phyloP scores from a whole-genome alignment of 2,329 filamentous ascomycete species.

The Neoascochyta sp. region DNA sequence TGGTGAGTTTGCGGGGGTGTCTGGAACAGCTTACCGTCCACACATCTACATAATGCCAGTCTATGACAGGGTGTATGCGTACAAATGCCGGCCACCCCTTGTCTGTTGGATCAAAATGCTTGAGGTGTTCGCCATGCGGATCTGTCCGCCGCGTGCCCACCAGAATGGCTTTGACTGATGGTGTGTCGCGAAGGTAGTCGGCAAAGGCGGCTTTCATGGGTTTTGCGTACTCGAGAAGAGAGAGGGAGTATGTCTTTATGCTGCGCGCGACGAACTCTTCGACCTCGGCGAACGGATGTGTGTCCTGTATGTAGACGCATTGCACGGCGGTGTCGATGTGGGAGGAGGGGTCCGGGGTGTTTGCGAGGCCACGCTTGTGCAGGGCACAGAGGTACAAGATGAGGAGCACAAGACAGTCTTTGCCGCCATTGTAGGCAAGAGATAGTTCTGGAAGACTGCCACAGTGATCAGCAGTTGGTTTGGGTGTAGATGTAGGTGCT shows the following conservation, averaged over 20 bases:
- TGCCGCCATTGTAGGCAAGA: slow-evolving; percentile 94
- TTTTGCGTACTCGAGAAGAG: slow-evolving; percentile 68
- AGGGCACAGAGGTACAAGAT: slow-evolving; percentile 74
- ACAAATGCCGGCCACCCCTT: slow-evolving; percentile 87
- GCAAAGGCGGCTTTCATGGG: slow-evolving; percentile 80
- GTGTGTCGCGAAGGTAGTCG: slow-evolving; percentile 65
- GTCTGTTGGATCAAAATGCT: slow-evolving; percentile 83
- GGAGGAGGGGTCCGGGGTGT: slow-evolving; percentile 16
- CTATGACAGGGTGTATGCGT: slow-evolving; percentile 90
- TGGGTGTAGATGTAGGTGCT: too few species aligned
- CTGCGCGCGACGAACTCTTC: slow-evolving; percentile 75
- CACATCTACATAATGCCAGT: slow-evolving; percentile 95
- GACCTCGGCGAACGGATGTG: slow-evolving; percentile 79
- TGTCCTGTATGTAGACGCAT: slow-evolving; percentile 83
- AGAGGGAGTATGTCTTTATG: slow-evolving; percentile 66
- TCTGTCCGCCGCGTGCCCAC: slow-evolving; percentile 88
- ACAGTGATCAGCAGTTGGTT: slow-evolving; percentile 19
- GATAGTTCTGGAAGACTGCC: slow-evolving; percentile 71
- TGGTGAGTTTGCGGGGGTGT: background rate
- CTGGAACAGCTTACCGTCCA: slow-evolving; percentile 70
- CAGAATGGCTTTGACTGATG: slow-evolving; percentile 70
- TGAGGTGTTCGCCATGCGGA: slow-evolving; percentile 76
- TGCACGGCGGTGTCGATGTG: slow-evolving; percentile 53
- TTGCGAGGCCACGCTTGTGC: slow-evolving; percentile 35
- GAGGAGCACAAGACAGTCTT: slow-evolving; percentile 91